A percentile compares a stretch with the other conserved stretches of the same genome.
phyloP scores from a whole-genome alignment of 1,284 basidiomycete genomes.

The Marasmius tenuissimus region DNA sequence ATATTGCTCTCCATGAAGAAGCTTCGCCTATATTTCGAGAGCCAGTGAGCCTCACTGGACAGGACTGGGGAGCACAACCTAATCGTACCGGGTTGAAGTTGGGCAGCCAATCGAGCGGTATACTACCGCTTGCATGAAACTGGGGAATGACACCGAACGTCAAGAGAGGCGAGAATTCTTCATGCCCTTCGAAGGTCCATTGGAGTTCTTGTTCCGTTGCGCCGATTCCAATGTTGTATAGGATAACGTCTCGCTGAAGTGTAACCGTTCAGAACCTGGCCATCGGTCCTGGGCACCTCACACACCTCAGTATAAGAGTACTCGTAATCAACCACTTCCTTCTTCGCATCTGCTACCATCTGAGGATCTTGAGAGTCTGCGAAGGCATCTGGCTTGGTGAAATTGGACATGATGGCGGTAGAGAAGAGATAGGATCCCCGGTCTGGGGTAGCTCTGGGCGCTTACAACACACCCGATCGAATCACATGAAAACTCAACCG shows the following conservation, averaged over 20 bases:
- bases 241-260: slow-evolving; percentile 81
- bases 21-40: slow-evolving; percentile 65
- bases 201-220: slow-evolving; percentile 91
- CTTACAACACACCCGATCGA: not conserved
- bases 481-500: not conserved
- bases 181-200: slow-evolving; percentile 90
- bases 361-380: slow-evolving; percentile 85
- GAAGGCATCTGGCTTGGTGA: slow-evolving; percentile 50
- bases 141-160: slow-evolving; percentile 98
- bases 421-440: not conserved
- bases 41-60: slow-evolving; percentile 1
- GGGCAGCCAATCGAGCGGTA: slow-evolving; percentile 85
- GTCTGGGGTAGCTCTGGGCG: not conserved
- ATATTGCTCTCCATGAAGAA: slow-evolving; percentile 99
- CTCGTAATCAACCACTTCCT: slow-evolving; percentile 51
- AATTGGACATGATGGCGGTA: slow-evolving; percentile 30
- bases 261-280: slow-evolving; percentile 1
- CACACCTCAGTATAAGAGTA: slow-evolving; percentile 72
- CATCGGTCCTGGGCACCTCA: not conserved
- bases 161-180: slow-evolving; percentile 84
- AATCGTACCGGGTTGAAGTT: slow-evolving; percentile 86
- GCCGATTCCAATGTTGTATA: slow-evolving; percentile 97
- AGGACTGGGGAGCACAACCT: slow-evolving; percentile 8
- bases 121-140: slow-evolving; percentile 65
- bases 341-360: slow-evolving; percentile 84